phyloP scores from a whole-genome alignment of 208 protist genomes.

The Balamuthia mandrillaris region DNA sequence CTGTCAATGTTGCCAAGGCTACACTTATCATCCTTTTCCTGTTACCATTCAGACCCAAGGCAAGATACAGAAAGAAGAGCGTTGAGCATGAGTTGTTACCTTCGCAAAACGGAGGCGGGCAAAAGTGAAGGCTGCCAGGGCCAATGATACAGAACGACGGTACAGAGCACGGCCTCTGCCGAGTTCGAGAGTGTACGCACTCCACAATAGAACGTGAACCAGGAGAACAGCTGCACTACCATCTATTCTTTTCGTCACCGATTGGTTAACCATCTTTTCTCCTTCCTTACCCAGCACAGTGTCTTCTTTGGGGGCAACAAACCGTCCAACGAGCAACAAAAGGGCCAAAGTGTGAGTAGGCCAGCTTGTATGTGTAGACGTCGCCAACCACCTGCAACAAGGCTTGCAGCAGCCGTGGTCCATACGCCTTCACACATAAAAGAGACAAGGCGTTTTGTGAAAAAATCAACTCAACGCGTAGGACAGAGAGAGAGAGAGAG shows the following conservation, averaged over 20 bases:
- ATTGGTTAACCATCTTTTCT: too few relatives aligned
- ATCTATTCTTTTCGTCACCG: too few relatives aligned
- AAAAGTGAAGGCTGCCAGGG: too few relatives aligned
- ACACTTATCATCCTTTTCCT: too few relatives aligned
- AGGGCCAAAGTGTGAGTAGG: background rate
- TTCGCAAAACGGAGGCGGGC: too few relatives aligned
- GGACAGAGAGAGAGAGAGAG: background rate
- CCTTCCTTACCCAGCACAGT: too few relatives aligned
- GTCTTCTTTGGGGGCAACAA: too few relatives aligned
- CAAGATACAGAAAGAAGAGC: too few relatives aligned
- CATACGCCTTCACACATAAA: background rate
- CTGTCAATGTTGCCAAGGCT: background rate
- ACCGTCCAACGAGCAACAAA: background rate
- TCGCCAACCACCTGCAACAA: background rate
- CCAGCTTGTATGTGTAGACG: background rate
- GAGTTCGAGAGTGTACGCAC: conserved; percentile 60
- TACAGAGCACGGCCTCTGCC: conserved; percentile 49
- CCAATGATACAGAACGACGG: conserved; percentile 52
- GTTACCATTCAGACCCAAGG: too few relatives aligned
- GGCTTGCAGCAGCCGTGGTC: background rate
- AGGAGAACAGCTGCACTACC: too few relatives aligned
- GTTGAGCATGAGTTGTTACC: too few relatives aligned
- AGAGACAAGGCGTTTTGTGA: background rate
- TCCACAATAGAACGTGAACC: conserved; percentile 57
- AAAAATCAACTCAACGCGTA: background rate